phyloP scores from a whole-genome alignment of 345 rosid species.

The Atalantia buxifolia region DNA sequence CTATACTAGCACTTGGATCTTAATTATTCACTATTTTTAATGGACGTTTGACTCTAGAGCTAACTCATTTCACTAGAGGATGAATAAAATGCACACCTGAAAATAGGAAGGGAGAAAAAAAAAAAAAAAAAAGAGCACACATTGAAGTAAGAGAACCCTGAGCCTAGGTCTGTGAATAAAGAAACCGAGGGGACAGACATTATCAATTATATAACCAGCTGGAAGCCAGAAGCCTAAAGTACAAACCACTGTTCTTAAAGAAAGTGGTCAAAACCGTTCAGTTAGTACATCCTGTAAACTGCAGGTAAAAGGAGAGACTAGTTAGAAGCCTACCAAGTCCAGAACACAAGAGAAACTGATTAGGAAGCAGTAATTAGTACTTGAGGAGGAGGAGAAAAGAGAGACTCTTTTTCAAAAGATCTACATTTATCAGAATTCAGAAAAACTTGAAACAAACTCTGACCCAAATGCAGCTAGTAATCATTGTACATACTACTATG shows the following conservation, averaged over 20 bases:
- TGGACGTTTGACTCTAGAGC: too few relatives aligned
- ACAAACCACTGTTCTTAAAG: not conserved
- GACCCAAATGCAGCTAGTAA: conserved; percentile 3
- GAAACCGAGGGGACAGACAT: not conserved
- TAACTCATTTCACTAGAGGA: too few relatives aligned
- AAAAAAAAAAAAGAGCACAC: not conserved
- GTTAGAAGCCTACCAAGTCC: not conserved
- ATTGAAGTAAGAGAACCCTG: too few relatives aligned
- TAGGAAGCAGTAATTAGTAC: not conserved
- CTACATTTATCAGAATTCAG: conserved; percentile 1
- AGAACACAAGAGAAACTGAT: not conserved
- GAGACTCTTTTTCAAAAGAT: not conserved
- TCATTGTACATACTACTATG: conserved; percentile 5
- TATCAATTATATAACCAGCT: not conserved
- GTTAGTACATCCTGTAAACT: not conserved
- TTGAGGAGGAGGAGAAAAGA: not conserved
- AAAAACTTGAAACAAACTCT: not conserved
- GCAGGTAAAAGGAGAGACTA: not conserved
- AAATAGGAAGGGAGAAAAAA: too few relatives aligned
- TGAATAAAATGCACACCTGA: too few relatives aligned
- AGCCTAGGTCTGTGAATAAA: not conserved
- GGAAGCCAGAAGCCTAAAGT: not conserved
- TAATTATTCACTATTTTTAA: too few relatives aligned
- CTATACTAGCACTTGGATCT: too few relatives aligned
- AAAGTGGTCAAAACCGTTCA: not conserved